Conservation (phyloP, 148 eudicot genomes). For the Suaeda aralocaspica region DNA sequence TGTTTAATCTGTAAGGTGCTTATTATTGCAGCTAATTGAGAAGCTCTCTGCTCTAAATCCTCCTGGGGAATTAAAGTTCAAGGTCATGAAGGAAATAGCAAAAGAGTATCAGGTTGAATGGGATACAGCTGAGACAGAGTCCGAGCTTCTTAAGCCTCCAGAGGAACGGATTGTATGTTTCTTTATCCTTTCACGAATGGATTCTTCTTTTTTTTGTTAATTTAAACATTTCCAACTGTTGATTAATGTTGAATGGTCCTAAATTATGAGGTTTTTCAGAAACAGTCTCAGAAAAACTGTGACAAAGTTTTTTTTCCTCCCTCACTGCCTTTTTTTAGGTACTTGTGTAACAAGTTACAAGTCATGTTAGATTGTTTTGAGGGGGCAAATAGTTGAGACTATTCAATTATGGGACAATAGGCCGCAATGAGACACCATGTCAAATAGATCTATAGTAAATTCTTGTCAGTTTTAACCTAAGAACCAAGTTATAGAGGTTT, state of each 20-base stretch:
- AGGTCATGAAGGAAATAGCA: conserved; percentile 89
- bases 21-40: conserved; percentile 34
- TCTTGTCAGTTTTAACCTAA: no score
- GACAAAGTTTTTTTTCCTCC: background rate
- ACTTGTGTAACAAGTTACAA: background rate
- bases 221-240: background rate
- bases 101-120: conserved; percentile 89
- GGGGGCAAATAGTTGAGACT: no score
- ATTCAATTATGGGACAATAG: no score
- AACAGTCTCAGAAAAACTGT: no score
- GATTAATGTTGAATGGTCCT: no score
- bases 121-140: conserved; percentile 80
- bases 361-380: no score
- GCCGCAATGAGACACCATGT: no score
- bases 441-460: no score
- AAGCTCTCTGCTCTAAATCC: conserved; percentile 42
- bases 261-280: no score
- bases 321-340: background rate
- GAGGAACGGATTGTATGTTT: conserved; percentile 74
- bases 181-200: conserved; percentile 12
- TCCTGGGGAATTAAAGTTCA: conserved; percentile 43
- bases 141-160: conserved; percentile 84
- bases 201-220: background rate
- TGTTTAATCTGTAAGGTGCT: background rate
- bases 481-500: no score